phyloP scores from a whole-genome alignment of 805 yeast genomes.

The Metschnikowia koreensis region DNA sequence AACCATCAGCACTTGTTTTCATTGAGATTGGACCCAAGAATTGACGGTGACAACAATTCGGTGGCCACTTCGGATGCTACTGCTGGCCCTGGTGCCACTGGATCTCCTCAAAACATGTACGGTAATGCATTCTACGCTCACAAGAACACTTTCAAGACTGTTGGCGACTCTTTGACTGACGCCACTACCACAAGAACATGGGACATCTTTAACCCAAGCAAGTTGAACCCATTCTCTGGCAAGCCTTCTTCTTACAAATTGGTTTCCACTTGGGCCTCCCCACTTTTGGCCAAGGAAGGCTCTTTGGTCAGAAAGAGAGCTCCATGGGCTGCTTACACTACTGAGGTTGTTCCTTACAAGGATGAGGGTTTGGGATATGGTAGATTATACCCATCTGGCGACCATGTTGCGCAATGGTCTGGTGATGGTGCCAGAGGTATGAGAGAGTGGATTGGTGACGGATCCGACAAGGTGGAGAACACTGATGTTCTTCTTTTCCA shows the following conservation, averaged over 20 bases:
- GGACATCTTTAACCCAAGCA: conserved; percentile 74
- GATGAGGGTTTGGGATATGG: conserved; percentile 53
- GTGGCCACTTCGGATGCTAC: conserved; percentile 66
- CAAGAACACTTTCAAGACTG: conserved; percentile 65
- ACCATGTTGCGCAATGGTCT: conserved; percentile 71
- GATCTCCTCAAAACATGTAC: conserved; percentile 67
- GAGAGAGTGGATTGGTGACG: conserved; percentile 69
- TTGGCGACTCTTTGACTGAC: conserved; percentile 62
- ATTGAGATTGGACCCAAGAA: conserved; percentile 73
- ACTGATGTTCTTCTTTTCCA: conserved; percentile 76
- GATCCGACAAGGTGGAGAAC: conserved; percentile 54
- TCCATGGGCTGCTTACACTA: conserved; percentile 69
- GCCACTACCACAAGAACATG: conserved; percentile 68
- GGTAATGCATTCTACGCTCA: conserved; percentile 75
- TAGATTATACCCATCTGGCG: conserved; percentile 77
- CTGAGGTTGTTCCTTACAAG: conserved; percentile 67
- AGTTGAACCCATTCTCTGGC: conserved; percentile 64
- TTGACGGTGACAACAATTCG: conserved; percentile 78
- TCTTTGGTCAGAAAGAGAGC: conserved; percentile 79
- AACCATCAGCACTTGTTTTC: conserved; percentile 85
- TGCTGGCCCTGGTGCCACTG: conserved; percentile 57
- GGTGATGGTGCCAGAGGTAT: conserved; percentile 67
- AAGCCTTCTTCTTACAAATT: conserved; percentile 76
- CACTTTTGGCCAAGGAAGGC: conserved; percentile 69
- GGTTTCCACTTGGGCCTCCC: conserved; percentile 72